Base-by-base conservation (phyloP, 2,329 filamentous ascomycete species). In the Dothistroma septosporum region DNA sequence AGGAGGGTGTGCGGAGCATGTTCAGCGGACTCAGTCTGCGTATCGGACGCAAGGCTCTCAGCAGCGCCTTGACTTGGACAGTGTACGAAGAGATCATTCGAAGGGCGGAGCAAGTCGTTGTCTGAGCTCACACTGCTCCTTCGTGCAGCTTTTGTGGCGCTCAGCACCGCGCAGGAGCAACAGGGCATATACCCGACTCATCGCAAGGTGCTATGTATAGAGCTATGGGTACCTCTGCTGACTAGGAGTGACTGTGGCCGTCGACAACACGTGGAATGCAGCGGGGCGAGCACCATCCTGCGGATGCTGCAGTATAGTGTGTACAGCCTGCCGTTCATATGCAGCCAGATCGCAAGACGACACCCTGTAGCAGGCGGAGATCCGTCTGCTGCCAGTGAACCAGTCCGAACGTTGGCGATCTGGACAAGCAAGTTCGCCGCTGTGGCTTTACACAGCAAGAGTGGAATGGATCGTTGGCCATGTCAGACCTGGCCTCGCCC, bases 61-160 rank as follows among this genome's bases (percentile, higher is more conserved):
- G 92, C 75, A 93, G 89, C 56, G 94, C 94, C n/a, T 81, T 97
- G 67, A 93, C 93, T 8, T 99, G 94, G 94, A 97, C 93, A 10
- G 82, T 97, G 46, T 99, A 99, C 72, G 94, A 99, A 78, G 93
- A 97, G 75, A 76, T 97, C 69, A 88, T 97, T 64, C 80, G 92
- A 62, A 83, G 89, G 68, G 89, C 88, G 0, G 86, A 87, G 74
- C 77, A 60, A 22, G 66, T 53, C 1, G 41, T 67, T n/a, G 61
- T 63, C 11, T 46, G 57, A 60, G 37, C 47, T 24, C 21, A 14
- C 14, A 16, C 19, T 16, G 28, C 8, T 6, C 21, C 10, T 24
- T 2, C 47, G 19, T 19, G 41, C 54, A 47, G 48, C 50, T 49
- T 8, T 60, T 16, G 50, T 21, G 22, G 37, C 53, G 4, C 9